phyloP scores from a whole-genome alignment of 2,329 filamentous ascomycete species.

The Claviceps spartinae region DNA sequence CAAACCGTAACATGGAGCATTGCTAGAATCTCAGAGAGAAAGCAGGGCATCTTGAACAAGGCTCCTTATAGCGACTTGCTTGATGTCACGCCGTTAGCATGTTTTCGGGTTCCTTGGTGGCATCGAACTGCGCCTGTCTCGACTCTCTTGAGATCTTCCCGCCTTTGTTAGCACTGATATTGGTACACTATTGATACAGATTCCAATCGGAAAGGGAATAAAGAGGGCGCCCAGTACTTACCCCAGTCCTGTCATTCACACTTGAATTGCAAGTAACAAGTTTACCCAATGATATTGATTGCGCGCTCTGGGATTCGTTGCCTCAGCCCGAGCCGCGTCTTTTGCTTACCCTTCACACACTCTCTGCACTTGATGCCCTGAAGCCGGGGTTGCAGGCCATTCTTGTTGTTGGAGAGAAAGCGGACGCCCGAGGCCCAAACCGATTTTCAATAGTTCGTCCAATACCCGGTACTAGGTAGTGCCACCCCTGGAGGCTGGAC shows the following conservation, averaged over 20 bases:
- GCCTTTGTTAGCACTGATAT: background rate
- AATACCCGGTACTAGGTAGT: slow-evolving; percentile 26
- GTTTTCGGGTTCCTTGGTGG: no score
- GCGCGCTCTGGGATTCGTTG: slow-evolving; percentile 34
- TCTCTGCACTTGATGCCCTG: slow-evolving; percentile 27
- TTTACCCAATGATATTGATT: slow-evolving; percentile 32
- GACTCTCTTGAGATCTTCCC: background rate
- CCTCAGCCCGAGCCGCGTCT: slow-evolving; percentile 23
- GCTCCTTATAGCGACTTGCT: no score
- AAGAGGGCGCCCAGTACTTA: slow-evolving; percentile 17
- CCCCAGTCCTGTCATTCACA: slow-evolving; percentile 24
- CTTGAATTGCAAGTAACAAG: slow-evolving; percentile 18
- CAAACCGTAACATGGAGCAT: no score
- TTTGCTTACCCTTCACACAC: slow-evolving; percentile 20
- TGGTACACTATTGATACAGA: no score
- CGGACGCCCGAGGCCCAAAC: slow-evolving; percentile 25
- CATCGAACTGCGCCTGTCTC: background rate
- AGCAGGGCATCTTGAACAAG: no score
- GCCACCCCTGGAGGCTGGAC: slow-evolving; percentile 24
- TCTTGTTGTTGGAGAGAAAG: slow-evolving; percentile 23
- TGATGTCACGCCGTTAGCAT: no score
- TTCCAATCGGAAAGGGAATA: background rate
- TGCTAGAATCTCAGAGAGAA: no score
- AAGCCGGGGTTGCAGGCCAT: slow-evolving; percentile 24
- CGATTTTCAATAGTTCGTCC: slow-evolving; percentile 28